Evolutionary conservation across 2,329 filamentous ascomycete species (phyloP), one percentile per base, ranked within the genome.

Genomic region (Sporothrix pseudoabietina): DNA sequence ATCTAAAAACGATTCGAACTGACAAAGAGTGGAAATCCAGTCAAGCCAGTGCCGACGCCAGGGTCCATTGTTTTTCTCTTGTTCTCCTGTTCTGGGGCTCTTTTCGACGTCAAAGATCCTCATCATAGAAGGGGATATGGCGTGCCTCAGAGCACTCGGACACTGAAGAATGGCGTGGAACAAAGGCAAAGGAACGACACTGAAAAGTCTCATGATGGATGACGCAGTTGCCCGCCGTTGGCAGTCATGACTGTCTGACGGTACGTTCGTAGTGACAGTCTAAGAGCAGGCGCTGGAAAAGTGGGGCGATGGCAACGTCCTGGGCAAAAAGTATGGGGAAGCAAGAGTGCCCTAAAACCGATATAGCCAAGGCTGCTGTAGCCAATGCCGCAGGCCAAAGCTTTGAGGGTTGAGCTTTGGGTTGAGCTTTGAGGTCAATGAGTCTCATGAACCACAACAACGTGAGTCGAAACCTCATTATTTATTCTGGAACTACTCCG

Each of bases 121-220:
- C 30, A 35, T 30, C 22, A 49, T 19, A n/a, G 55, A 19, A 5
- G 14, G 14, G 14, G 3, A 49, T 16, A 55, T 26, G 30, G 55
- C 30, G 55, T 59, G 55, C 55, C 30, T 59, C 55, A 35, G 30
- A 6, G 55, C 55, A 35, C 12, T 9, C 39, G 39, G 39, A 10
- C 39, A 41, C 9, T 44, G 44, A 49, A 49, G 44, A 49, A 49
- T 65, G 59, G 35, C 41, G 63, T 66, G 63, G 41, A 22, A 66
- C 63, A 69, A 41, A 47, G n/a, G 35, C 35, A 49, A 61, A 39
- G 6, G 14, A 14, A 68, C 35, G 10, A 26, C 35, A 44, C 7
- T 30, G 22, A 39, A 22, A 32, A 26, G 71, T 69, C 61, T 68
- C 22, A 57, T 69, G 71, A 69, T 69, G 71, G 35, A 72, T 72